Evolutionary conservation across 2,329 filamentous ascomycete species (phyloP).

Genomic region (Huntiella omanensis): DNA sequence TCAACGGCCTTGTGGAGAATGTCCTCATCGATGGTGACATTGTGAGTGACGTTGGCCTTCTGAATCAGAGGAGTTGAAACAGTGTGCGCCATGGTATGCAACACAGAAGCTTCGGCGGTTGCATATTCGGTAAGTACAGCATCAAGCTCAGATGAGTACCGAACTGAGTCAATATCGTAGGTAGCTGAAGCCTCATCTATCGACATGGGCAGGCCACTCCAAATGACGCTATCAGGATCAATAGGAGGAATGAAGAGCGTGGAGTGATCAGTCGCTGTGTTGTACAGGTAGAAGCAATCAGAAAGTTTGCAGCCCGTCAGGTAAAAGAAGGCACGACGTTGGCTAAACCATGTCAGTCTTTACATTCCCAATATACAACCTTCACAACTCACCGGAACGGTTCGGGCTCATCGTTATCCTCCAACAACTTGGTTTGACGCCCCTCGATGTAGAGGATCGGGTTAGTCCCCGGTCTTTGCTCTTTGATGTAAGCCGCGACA

Average conservation of each 20-base stretch:
- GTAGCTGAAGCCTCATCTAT: conserved; percentile 52
- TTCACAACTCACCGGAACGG: conserved; percentile 47
- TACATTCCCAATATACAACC: background rate
- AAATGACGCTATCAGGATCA: conserved; percentile 77
- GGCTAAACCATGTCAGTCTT: conserved; percentile 30
- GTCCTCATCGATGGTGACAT: conserved; percentile 35
- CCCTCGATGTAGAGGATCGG: conserved; percentile 81
- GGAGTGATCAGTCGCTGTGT: conserved; percentile 51
- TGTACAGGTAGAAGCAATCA: conserved; percentile 66
- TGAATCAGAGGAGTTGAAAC: conserved; percentile 56
- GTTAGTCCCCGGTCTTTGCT: conserved; percentile 39
- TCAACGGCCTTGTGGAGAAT: conserved; percentile 46
- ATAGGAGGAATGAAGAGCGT: conserved; percentile 84
- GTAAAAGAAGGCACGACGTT: conserved; percentile 90
- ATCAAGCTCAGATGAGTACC: conserved; percentile 56
- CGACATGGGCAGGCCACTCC: conserved; percentile 73
- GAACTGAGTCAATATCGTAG: conserved; percentile 69
- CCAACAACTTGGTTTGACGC: conserved; percentile 59
- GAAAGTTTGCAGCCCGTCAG: conserved; percentile 67
- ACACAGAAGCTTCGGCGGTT: conserved; percentile 27
- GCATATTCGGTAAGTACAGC: conserved; percentile 35
- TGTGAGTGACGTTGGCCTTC: conserved; percentile 45
- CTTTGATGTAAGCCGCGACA: conserved; percentile 61
- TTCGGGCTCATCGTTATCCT: conserved; percentile 72
- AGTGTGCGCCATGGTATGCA: conserved; percentile 65